These are phyloP conservation scores for Kappamyces sp. DNA, from an alignment of 192 early-diverging fungal genomes.

Conservation along the genomic window DNA sequence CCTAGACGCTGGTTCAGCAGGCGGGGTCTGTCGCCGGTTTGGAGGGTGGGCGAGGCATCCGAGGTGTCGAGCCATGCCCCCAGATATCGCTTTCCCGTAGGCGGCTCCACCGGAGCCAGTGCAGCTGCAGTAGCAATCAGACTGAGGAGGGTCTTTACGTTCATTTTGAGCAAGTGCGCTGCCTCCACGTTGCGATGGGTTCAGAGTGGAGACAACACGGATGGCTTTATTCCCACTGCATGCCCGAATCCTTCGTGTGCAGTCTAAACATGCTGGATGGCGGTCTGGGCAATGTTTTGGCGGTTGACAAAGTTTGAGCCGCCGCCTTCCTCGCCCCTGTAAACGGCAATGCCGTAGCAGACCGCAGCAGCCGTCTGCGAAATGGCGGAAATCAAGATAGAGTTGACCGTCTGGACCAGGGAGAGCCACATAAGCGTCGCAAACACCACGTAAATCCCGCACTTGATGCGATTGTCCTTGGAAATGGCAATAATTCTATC, in stretches of 20 bases:
- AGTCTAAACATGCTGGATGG: too few relatives aligned
- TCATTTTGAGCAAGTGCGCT: too few relatives aligned
- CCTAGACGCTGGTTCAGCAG: conserved; percentile 33
- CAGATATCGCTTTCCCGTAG: neutral
- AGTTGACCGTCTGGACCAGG: conserved; percentile 21
- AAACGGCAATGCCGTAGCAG: conserved; percentile 25
- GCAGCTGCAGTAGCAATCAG: too few relatives aligned
- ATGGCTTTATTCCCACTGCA: too few relatives aligned
- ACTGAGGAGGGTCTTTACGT: too few relatives aligned
- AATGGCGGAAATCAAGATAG: conserved; percentile 30
- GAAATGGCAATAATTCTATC: conserved; percentile 10
- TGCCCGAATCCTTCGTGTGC: too few relatives aligned
- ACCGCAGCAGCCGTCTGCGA: conserved; percentile 20
- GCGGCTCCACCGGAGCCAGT: neutral
- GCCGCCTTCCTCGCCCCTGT: conserved; percentile 5
- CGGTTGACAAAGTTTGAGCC: neutral
- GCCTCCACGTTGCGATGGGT: too few relatives aligned
- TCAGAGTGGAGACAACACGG: too few relatives aligned
- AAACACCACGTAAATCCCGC: conserved; percentile 18
- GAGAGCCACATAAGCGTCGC: conserved; percentile 38
- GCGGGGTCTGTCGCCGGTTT: conserved; percentile 25
- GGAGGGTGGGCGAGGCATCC: conserved; percentile 1
- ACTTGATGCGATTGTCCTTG: conserved; percentile 9
- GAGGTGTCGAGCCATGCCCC: conserved; percentile 30
- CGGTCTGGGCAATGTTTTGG: too few relatives aligned